Evolutionary conservation across 202 grass and related monocot species (phyloP), one percentile per base, ranked within the genome.

Genomic region (Carex sylvatica): DNA sequence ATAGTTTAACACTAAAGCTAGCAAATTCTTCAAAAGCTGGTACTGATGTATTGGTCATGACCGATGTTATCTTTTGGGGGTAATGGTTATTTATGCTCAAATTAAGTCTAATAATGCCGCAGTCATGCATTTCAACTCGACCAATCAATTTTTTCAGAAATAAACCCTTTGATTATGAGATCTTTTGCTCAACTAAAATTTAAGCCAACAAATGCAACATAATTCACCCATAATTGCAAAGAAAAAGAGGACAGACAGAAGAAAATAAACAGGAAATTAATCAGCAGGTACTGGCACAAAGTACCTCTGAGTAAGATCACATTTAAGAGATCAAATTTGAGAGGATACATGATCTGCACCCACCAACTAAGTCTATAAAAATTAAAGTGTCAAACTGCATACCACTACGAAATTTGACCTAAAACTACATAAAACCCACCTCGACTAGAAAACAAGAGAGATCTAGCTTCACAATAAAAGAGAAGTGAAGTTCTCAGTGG

Each of bases 401-500:
- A 52, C 0, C 26, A 5, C 52, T 58, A 56, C 12, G 8, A 58
- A 19, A 58, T 77, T 58, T 18, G n/a, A 58, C 26, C 23, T 55
- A 56, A 6, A 55, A 31, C 15, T 77, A 77, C 73, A 58, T 30
- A 2, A 75, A 54, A 75, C n/a, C n/a, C 24, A 75, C 71, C 46
- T 75, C 3, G 6, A 55, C 23, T 16, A 16, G 23, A 31, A 58
- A 77, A 18, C 28, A 77, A 36, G 26, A 56, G 51, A 58, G 14
- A 36, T 58, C 28, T 20, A 58, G 36, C 73, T 77, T 77, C 73
- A 58, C 51, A 77, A 77, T 19, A 77, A 56, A 36, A 77, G 72
- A 77, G 73, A 77, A 77, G 51, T 58, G 30, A 58, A 77, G 52
- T 19, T 77, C 51, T 56, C 28, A 77, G 15, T 58, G 72, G 71